Percentiles rank a stretch among this genome's conserved stretches.
Evolutionary conservation across 495 filamentous ascomycete species (phyloP).

Genomic region (Podospora australis): DNA sequence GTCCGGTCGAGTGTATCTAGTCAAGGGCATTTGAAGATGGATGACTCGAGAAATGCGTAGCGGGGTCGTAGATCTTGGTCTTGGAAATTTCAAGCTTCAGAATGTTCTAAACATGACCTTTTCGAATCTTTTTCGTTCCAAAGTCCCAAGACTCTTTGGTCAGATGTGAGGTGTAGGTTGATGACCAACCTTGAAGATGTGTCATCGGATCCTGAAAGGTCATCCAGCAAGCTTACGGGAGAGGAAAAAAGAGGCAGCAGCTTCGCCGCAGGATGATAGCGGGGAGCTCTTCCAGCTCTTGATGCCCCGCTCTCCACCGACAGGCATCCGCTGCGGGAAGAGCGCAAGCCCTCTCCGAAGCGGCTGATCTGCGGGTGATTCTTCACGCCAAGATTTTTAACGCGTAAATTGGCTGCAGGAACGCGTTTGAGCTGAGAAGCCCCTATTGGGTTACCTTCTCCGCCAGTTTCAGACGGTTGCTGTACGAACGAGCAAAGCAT

Average conservation of each 20-base stretch:
- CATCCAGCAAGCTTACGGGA: no score
- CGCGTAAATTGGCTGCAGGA: constrained; percentile 20
- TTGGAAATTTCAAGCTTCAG: no score
- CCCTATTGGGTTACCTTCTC: no score
- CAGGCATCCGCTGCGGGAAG: background rate
- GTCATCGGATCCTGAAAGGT: background rate
- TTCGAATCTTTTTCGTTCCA: no score
- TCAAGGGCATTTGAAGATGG: no score
- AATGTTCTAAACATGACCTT: no score
- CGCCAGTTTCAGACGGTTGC: background rate
- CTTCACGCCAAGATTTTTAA: background rate
- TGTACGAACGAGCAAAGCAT: background rate
- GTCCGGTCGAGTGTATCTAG: no score
- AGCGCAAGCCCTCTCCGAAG: constrained; percentile 13
- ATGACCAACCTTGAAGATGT: constrained; percentile 9
- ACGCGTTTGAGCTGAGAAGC: no score
- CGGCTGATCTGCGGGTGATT: constrained; percentile 13
- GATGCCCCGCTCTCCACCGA: constrained; percentile 13
- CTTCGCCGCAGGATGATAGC: constrained; percentile 2
- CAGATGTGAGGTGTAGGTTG: constrained; percentile 6
- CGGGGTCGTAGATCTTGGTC: no score
- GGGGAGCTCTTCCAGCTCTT: constrained; percentile 8
- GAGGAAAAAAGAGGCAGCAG: constrained; percentile 6
- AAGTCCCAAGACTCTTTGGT: background rate
- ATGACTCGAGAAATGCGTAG: no score